These are phyloP conservation scores for Wickerhamiella sergipiensis DNA, from an alignment of 805 yeast species.

Conservation along the genomic window DNA sequence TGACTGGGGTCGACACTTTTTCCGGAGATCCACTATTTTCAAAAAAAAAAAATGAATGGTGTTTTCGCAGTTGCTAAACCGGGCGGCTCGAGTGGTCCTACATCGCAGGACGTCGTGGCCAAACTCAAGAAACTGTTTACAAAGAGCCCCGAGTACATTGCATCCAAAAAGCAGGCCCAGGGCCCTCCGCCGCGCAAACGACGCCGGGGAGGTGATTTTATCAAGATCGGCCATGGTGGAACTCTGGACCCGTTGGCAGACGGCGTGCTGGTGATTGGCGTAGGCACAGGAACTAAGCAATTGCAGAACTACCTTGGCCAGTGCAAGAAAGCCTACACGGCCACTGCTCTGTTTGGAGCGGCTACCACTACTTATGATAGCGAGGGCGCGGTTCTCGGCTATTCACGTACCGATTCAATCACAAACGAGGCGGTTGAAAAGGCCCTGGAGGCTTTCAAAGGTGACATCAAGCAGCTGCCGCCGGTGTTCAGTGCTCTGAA, in stretches of 20 bases:
- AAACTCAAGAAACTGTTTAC: conserved; percentile 53
- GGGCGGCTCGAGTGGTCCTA: conserved; percentile 63
- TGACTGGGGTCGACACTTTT: too few relatives aligned
- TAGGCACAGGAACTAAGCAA: conserved; percentile 83
- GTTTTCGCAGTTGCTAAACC: conserved; percentile 89
- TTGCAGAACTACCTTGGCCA: conserved; percentile 58
- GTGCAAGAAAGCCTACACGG: conserved; percentile 66
- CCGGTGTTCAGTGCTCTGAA: conserved; percentile 91
- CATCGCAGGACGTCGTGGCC: conserved; percentile 63
- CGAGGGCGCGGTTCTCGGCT: conserved; percentile 67
- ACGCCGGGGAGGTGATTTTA: conserved; percentile 17
- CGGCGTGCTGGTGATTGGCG: conserved; percentile 83
- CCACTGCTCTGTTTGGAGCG: conserved; percentile 76
- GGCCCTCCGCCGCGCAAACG: conserved; percentile 18
- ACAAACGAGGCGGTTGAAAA: conserved; percentile 31
- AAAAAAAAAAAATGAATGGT: conserved; percentile 83
- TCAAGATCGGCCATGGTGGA: conserved; percentile 97
- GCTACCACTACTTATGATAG: conserved; percentile 90
- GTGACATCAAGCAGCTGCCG: conserved; percentile 76
- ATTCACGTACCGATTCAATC: conserved; percentile 43
- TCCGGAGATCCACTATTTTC: too few relatives aligned
- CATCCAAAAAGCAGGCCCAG: conserved; percentile 10
- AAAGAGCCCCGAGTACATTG: conserved; percentile 40
- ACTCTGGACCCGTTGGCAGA: conserved; percentile 91
- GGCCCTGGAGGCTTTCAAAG: conserved; percentile 51